A percentile compares a stretch with the other conserved stretches of the same genome.
Conservation (phyloP, 306 rosid species). For the Benincasa hispida region DNA sequence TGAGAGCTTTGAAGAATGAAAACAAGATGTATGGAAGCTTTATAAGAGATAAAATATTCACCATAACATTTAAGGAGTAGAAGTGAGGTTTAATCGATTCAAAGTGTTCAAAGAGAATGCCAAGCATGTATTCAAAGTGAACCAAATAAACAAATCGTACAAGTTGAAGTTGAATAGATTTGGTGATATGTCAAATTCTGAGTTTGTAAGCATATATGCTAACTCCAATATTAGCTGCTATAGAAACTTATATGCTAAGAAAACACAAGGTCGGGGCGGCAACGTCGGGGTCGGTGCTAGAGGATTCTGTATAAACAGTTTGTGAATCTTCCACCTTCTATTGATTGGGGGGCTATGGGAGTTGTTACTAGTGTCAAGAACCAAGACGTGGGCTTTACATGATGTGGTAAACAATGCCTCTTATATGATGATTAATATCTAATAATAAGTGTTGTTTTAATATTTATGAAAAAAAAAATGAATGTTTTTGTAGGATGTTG, state of each 20-base stretch:
- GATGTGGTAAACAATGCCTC: no score
- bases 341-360: constrained; percentile 38
- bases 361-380: constrained; percentile 25
- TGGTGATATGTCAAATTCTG: constrained; percentile 29
- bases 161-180: constrained; percentile 33
- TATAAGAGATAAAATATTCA: constrained; percentile 33
- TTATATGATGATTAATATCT: no score
- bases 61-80: no score
- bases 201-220: constrained; percentile 18
- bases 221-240: constrained; percentile 20
- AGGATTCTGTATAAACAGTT: constrained; percentile 13
- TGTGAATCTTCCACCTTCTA: constrained; percentile 10
- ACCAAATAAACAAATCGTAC: constrained; percentile 34
- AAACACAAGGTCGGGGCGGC: background rate
- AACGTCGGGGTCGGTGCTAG: background rate
- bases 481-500: constrained; percentile 21
- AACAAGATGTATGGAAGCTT: constrained; percentile 20
- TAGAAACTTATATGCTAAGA: constrained; percentile 3
- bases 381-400: no score
- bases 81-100: constrained; percentile 26
- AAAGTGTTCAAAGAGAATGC: no score
- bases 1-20: constrained; percentile 22
- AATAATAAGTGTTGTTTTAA: no score
- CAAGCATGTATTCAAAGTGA: constrained; percentile 25
- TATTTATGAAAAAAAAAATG: no score